phyloP scores from a whole-genome alignment of 331 rosid genomes.

The Quercus phellos region DNA sequence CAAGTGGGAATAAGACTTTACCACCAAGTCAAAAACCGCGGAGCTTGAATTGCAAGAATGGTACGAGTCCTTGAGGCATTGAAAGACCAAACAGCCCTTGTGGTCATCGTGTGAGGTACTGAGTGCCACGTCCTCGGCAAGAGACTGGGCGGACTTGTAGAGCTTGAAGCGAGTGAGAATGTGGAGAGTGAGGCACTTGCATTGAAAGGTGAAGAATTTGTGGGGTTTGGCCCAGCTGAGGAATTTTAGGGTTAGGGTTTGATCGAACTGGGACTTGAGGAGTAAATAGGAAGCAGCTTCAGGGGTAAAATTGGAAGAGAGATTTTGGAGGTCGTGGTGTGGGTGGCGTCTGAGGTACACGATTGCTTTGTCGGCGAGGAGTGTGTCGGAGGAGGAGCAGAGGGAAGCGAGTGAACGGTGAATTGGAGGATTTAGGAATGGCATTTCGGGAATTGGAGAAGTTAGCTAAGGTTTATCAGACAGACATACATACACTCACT shows the following conservation, averaged over 20 bases:
- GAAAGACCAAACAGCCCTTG: conserved; percentile 42
- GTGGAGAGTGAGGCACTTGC: conserved; percentile 73
- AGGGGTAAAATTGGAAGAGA: conserved; percentile 65
- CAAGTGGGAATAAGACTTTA: conserved; percentile 62
- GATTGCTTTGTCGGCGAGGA: conserved; percentile 57
- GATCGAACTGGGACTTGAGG: conserved; percentile 59
- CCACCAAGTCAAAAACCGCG: conserved; percentile 67
- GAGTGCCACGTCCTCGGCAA: conserved; percentile 58
- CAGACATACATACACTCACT: not conserved
- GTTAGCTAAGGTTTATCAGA: not conserved
- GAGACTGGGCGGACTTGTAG: conserved; percentile 60
- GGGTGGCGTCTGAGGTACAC: conserved; percentile 69
- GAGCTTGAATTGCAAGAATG: conserved; percentile 55
- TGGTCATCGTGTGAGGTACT: conserved; percentile 33
- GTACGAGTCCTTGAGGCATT: conserved; percentile 48
- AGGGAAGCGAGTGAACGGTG: conserved; percentile 19
- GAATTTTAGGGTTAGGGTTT: conserved; percentile 45
- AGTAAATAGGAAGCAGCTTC: conserved; percentile 70
- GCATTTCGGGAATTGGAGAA: conserved; percentile 20
- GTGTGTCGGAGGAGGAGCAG: conserved; percentile 27
- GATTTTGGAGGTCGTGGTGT: conserved; percentile 31
- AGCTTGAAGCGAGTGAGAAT: conserved; percentile 75
- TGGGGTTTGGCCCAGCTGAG: conserved; percentile 57
- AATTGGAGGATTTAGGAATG: conserved; percentile 19
- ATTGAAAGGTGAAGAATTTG: conserved; percentile 49